These are phyloP conservation scores for Epichloe aotearoae DNA, from an alignment of 2,329 filamentous ascomycete genomes.

Conservation along the genomic window DNA sequence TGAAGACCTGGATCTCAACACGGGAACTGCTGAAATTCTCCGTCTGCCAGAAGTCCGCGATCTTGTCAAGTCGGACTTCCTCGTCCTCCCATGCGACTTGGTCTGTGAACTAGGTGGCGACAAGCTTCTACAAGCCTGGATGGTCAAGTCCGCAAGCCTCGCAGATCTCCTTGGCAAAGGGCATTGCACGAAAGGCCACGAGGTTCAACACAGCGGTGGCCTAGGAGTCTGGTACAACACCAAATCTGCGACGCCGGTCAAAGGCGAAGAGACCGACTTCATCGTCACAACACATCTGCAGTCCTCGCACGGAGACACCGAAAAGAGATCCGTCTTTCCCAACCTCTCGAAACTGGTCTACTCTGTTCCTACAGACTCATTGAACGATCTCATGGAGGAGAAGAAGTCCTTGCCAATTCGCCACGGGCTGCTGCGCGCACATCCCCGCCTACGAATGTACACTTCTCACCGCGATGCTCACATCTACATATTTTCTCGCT, in stretches of 20 bases:
- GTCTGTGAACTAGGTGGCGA: slow-evolving; percentile 82
- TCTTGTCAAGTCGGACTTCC: slow-evolving; percentile 73
- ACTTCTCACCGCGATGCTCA: slow-evolving; percentile 82
- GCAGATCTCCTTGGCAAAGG: slow-evolving; percentile 42
- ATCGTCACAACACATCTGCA: slow-evolving; percentile 63
- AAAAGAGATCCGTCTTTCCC: slow-evolving; percentile 49
- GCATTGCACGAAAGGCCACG: slow-evolving; percentile 23
- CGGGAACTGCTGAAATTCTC: slow-evolving; percentile 79
- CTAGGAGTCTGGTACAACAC: slow-evolving; percentile 88
- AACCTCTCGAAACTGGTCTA: slow-evolving; percentile 69
- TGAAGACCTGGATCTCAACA: slow-evolving; percentile 62
- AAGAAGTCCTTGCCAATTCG: slow-evolving; percentile 62
- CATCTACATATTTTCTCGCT: slow-evolving; percentile 86
- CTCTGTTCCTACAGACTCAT: slow-evolving; percentile 74
- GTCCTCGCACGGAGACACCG: slow-evolving; percentile 28
- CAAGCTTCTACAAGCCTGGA: slow-evolving; percentile 78
- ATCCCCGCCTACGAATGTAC: slow-evolving; percentile 66
- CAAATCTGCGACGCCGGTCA: slow-evolving; percentile 59
- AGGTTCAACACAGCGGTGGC: slow-evolving; percentile 51
- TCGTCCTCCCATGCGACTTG: slow-evolving; percentile 85
- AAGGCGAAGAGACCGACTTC: slow-evolving; percentile 89
- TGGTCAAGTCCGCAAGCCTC: slow-evolving; percentile 67
- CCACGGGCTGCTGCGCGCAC: slow-evolving; percentile 59
- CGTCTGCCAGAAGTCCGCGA: slow-evolving; percentile 68
- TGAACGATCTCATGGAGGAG: slow-evolving; percentile 71